Conservation (phyloP, 2,329 filamentous ascomycete species). For the Fusarium goolgardi region DNA sequence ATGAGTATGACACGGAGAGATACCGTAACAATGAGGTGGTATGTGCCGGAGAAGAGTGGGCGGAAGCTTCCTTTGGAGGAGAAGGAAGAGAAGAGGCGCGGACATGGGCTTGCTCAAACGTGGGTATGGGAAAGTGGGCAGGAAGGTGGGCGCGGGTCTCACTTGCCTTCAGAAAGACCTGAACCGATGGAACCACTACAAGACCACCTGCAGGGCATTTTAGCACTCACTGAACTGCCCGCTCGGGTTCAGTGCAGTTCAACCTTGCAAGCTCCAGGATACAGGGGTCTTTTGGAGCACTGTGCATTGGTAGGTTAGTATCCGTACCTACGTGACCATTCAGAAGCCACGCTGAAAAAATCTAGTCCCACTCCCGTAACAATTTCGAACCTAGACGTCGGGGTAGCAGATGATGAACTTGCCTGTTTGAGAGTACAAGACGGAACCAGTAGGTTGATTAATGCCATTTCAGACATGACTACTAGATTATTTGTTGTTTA, state of each 20-base stretch:
- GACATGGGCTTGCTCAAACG: slow-evolving; percentile 14
- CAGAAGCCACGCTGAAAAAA: not conserved
- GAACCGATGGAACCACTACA: slow-evolving; percentile 21
- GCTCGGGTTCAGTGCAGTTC: slow-evolving; percentile 6
- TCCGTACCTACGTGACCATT: not conserved
- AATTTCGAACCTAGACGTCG: not conserved
- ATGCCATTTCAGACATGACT: not conserved
- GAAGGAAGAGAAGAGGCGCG: slow-evolving; percentile 23
- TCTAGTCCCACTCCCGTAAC: slow-evolving; percentile 11
- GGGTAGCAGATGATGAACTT: not conserved
- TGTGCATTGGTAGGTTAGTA: not conserved
- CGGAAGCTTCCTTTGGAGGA: slow-evolving; percentile 45
- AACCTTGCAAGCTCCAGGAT: slow-evolving; percentile 3
- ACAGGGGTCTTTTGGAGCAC: slow-evolving; percentile 26
- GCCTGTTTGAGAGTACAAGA: not conserved
- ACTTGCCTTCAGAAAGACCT: slow-evolving; percentile 21
- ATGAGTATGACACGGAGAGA: slow-evolving; percentile 41
- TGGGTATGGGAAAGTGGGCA: slow-evolving; percentile 36
- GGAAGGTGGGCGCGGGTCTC: slow-evolving; percentile 40
- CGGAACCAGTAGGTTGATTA: not conserved
- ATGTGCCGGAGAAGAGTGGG: slow-evolving; percentile 45
- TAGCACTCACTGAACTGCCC: slow-evolving; percentile 7
- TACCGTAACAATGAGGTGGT: slow-evolving; percentile 26
- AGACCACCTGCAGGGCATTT: slow-evolving; percentile 23
- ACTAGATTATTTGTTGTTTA: not conserved